Conservation (phyloP, 1,284 basidiomycete genomes). For the Cyathus pygmaeus region DNA sequence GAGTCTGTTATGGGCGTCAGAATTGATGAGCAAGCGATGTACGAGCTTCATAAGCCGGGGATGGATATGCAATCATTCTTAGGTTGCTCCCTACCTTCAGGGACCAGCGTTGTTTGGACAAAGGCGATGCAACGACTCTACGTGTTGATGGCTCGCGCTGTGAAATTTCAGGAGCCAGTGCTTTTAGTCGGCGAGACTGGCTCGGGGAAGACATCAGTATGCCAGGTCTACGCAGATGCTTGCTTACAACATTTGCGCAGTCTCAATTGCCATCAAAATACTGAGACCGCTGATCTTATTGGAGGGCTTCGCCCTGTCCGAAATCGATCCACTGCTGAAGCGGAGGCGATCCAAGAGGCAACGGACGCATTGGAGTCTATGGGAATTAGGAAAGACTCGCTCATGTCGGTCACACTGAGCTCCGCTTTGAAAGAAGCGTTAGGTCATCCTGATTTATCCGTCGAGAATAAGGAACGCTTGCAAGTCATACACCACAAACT, state of each 20-base stretch:
- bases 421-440: no score
- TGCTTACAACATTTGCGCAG: constrained; percentile 72
- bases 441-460: no score
- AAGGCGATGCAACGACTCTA: constrained; percentile 92
- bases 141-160: constrained; percentile 82
- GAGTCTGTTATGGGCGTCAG: constrained; percentile 91
- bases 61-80: constrained; percentile 60
- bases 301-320: constrained; percentile 95
- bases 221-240: constrained; percentile 86
- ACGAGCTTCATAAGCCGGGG: constrained; percentile 65
- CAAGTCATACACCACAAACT: constrained; percentile 55
- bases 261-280: constrained; percentile 98
- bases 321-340: constrained; percentile 68
- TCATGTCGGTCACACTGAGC: constrained; percentile 18
- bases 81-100: constrained; percentile 63
- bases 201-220: constrained; percentile 97
- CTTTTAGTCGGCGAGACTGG: constrained; percentile 99
- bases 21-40: constrained; percentile 79
- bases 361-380: constrained; percentile 50
- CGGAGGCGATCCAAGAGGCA: constrained; percentile 57
- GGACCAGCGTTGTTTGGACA: constrained; percentile 85
- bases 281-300: constrained; percentile 98
- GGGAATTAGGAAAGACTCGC: constrained; percentile 44
- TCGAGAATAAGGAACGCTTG: constrained; percentile 33
- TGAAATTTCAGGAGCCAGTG: constrained; percentile 94